Base-by-base conservation (phyloP, 2,329 filamentous ascomycete genomes). In the Pyrenophora graminea region DNA sequence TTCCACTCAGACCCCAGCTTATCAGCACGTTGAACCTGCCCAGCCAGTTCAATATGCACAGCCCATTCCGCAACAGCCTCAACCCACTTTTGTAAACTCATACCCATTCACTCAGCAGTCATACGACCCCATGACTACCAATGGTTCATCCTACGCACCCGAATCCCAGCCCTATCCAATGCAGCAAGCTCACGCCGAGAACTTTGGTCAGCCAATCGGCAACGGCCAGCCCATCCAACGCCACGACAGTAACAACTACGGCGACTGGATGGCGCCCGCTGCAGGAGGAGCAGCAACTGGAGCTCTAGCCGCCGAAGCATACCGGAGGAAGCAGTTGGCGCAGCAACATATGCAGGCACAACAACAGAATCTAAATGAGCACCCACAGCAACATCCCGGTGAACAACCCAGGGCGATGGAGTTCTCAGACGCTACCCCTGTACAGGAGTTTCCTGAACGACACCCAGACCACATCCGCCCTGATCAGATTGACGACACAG, bases 251-350 rank as follows among this genome's bases (percentile, higher is more conserved):
- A 70, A 75, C 40, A 70, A 76, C 44, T 80, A 82, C 49, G 78
- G 78, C 13, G 74, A 80, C 25, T 85, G 82, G 81, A 79, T 84
- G 72, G 78, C 75, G 18, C 79, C 79, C 30, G 75, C 73, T n/a
- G 77, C 76, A 17, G 78, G 73, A 8, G 76, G 76, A 30, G 73
- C 62, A 27, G 69, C 68, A 10, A 71, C 74, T 27, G 76, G 76
- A 37, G 77, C 74, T 25, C 58, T 72, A 15, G 75, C 75, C 6
- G 65, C 59, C 6, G 71, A 68, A 52, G 68, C 64, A 8, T 69
- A 72, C 39, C 64, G 56, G 10, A 63, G 56, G n/a, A 63, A 68
- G n/a, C 65, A 72, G 39, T 45, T 60, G 48, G 59, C 50, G 30
- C 50, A 69, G 44, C 54, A 68, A 32, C 62, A 61, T 12, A 61